These are phyloP conservation scores for Heliamphora pulchella DNA, from an alignment of 179 eudicot genomes.

Conservation along the genomic window DNA sequence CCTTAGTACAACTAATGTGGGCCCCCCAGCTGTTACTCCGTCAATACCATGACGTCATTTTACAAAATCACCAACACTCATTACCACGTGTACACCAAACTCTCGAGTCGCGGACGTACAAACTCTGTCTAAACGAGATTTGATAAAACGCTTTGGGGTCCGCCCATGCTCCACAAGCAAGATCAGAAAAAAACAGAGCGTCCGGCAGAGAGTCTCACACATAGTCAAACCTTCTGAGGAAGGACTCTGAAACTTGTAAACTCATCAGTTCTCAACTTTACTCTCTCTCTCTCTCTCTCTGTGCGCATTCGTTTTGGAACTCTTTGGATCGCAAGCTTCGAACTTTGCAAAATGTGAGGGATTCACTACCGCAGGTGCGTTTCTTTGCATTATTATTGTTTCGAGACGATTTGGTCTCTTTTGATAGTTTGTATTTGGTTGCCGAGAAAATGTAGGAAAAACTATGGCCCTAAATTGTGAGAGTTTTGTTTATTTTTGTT, in stretches of 20 bases:
- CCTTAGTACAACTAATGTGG: no score
- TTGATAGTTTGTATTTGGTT: background rate
- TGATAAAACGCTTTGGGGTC: conserved; percentile 21
- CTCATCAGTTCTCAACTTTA: background rate
- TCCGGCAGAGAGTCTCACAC: background rate
- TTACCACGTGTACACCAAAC: background rate
- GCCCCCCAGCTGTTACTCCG: no score
- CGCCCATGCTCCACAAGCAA: conserved; percentile 15
- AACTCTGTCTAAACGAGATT: conserved; percentile 13
- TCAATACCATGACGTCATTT: no score
- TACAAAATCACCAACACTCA: background rate
- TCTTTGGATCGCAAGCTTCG: conserved; percentile 2
- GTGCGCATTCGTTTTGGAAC: background rate
- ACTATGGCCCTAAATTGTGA: no score
- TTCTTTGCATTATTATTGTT: background rate
- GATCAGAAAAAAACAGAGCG: background rate
- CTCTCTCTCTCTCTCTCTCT: no score
- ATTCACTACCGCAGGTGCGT: conserved; percentile 1
- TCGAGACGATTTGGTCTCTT: background rate
- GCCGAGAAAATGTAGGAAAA: no score
- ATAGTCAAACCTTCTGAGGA: conserved; percentile 21
- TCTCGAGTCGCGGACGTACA: background rate
- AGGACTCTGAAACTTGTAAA: conserved; percentile 8
- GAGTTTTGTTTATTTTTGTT: no score
- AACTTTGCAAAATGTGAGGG: conserved; percentile 10